Evolutionary conservation across 352 stramenopile species (phyloP).

Genomic region (Discostella stelligera): DNA sequence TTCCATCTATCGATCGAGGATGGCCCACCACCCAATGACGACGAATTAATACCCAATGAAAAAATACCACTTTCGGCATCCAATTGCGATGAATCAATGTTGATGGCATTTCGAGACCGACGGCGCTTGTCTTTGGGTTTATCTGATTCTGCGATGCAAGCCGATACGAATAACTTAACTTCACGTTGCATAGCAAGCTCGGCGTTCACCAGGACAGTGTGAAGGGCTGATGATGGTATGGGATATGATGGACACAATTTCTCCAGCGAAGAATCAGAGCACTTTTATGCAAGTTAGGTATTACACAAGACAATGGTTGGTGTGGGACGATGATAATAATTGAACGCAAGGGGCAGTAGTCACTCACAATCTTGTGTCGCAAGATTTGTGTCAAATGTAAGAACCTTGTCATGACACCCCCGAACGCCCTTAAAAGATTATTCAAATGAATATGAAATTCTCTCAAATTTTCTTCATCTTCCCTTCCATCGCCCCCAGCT

Average conservation of each 20-base stretch:
- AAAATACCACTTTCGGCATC: slow-evolving; percentile 64
- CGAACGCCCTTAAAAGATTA: slow-evolving; percentile 71
- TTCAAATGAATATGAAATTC: slow-evolving; percentile 74
- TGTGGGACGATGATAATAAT: no score
- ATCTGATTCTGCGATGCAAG: slow-evolving; percentile 64
- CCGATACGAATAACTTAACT: slow-evolving; percentile 74
- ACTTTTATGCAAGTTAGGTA: slow-evolving; percentile 15
- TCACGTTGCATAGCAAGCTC: slow-evolving; percentile 71
- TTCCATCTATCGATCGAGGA: slow-evolving; percentile 29
- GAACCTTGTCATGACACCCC: slow-evolving; percentile 70
- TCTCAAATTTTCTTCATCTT: slow-evolving; percentile 53
- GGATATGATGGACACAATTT: slow-evolving; percentile 48
- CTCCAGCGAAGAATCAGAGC: slow-evolving; percentile 40
- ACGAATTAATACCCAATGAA: slow-evolving; percentile 59
- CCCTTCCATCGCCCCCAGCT: slow-evolving; percentile 35
- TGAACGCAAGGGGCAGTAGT: background rate
- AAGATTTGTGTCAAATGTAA: slow-evolving; percentile 78
- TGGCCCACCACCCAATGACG: slow-evolving; percentile 10
- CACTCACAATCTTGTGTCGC: slow-evolving; percentile 76
- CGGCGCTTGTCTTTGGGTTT: slow-evolving; percentile 43
- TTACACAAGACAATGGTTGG: no score
- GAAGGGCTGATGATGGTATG: slow-evolving; percentile 50
- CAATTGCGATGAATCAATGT: slow-evolving; percentile 42
- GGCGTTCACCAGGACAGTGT: slow-evolving; percentile 54
- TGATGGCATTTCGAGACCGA: slow-evolving; percentile 32